phyloP scores from a whole-genome alignment of 225 moss, liverwort and hornwort species.

The Anthoceros angustus region DNA sequence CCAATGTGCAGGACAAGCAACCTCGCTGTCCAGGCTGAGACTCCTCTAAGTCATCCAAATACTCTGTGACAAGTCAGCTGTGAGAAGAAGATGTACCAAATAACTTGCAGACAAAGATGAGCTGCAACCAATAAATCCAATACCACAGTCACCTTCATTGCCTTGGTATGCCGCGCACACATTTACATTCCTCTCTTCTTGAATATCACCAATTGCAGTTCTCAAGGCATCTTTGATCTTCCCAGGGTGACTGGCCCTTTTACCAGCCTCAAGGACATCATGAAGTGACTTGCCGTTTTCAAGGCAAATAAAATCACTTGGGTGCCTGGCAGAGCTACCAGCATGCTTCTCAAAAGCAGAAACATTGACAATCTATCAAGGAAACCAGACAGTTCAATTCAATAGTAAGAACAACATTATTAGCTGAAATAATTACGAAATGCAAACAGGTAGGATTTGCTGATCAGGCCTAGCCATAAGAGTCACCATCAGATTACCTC shows the following conservation, averaged over 20 bases:
- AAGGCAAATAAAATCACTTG: conserved; percentile 83
- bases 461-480: background rate
- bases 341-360: conserved; percentile 99
- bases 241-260: conserved; percentile 50
- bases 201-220: conserved; percentile 47
- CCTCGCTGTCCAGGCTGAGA: background rate
- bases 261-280: conserved; percentile 78
- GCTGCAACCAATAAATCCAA: background rate
- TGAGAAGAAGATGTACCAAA: background rate
- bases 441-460: background rate
- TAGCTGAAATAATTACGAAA: background rate
- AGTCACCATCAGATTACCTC: background rate
- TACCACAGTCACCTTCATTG: conserved; percentile 13
- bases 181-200: conserved; percentile 17
- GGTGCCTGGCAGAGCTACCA: conserved; percentile 93
- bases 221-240: conserved; percentile 46
- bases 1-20: background rate
- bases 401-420: background rate
- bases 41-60: background rate
- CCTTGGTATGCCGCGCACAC: conserved; percentile 20
- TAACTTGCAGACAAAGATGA: background rate
- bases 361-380: conserved; percentile 70
- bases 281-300: conserved; percentile 86
- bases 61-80: background rate
- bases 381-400: background rate